Evolutionary conservation across 2,329 filamentous ascomycete genomes (phyloP).

Genomic region (Fusarium neocosmosporiellum): DNA sequence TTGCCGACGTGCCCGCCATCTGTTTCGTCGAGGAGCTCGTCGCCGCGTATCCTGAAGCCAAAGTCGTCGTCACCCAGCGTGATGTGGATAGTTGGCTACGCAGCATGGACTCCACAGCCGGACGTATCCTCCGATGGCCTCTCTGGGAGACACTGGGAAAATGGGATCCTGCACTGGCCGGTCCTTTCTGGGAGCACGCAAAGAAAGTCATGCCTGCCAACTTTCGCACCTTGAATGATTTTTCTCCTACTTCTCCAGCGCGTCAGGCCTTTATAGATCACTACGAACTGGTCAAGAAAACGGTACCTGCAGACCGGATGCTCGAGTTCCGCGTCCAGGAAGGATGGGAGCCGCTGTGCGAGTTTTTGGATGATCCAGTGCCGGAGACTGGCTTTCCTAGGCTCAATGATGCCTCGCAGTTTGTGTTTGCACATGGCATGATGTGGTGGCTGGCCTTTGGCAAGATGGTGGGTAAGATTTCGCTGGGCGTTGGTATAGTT

Average conservation of each 20-base stretch:
- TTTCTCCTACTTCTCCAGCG: constrained; percentile 15
- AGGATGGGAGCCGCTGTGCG: constrained; percentile 29
- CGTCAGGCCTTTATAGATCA: constrained; percentile 17
- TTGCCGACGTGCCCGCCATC: constrained; percentile 22
- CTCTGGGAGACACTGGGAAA: constrained; percentile 25
- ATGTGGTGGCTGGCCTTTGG: constrained; percentile 37
- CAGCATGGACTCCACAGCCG: constrained; percentile 26
- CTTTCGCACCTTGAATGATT: constrained; percentile 18
- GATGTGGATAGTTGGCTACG: constrained; percentile 26
- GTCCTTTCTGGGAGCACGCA: constrained; percentile 30
- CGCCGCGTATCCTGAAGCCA: constrained; percentile 29
- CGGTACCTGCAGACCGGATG: not conserved
- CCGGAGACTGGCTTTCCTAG: constrained; percentile 20
- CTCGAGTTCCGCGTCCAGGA: constrained; percentile 21
- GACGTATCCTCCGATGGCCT: constrained; percentile 24
- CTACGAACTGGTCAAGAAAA: constrained; percentile 7
- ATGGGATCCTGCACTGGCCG: constrained; percentile 11
- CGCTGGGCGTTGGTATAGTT: constrained; percentile 1
- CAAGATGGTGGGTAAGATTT: constrained; percentile 27
- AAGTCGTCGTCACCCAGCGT: constrained; percentile 20
- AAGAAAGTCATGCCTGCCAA: constrained; percentile 19
- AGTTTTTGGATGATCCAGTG: constrained; percentile 6
- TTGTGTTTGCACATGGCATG: constrained; percentile 20
- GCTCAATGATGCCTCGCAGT: constrained; percentile 23
- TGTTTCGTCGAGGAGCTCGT: constrained; percentile 33